Percentiles rank a stretch among this genome's conserved stretches.
Conservation (phyloP, 257 asterid genomes). For the Solanum habrochaites region DNA sequence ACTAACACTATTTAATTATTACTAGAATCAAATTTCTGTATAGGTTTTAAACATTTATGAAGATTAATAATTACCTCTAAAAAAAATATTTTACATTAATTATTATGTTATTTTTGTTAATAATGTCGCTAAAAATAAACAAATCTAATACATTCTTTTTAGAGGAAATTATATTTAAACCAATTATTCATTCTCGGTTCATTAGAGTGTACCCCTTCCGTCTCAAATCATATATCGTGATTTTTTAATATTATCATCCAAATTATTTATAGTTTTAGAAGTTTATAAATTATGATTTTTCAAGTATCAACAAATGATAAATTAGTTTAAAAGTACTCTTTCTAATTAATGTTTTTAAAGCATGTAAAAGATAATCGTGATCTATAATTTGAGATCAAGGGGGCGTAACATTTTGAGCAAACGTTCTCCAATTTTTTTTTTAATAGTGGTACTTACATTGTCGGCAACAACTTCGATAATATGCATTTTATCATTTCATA, state of each 20-base stretch:
- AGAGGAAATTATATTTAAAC: neutral
- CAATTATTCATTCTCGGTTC: neutral
- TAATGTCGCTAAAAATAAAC: too few species aligned
- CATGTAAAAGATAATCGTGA: neutral
- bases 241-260: neutral
- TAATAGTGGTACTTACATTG: neutral
- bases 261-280: neutral
- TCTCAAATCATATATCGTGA: neutral
- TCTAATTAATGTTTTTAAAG: neutral
- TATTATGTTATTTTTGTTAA: neutral
- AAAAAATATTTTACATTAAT: too few species aligned
- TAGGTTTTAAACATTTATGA: too few species aligned
- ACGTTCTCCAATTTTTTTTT: neutral
- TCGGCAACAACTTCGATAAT: neutral
- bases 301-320: neutral
- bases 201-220: neutral
- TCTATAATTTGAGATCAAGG: neutral
- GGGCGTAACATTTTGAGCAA: neutral
- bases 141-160: neutral
- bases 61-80: neutral
- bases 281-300: neutral
- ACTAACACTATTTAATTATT: too few species aligned
- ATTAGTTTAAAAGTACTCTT: neutral
- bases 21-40: too few species aligned
- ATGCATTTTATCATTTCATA: neutral